Evolutionary conservation across 1,284 basidiomycete genomes (phyloP), one percentile per base, ranked within the genome.

Genomic region (Amylostereum areolatum): DNA sequence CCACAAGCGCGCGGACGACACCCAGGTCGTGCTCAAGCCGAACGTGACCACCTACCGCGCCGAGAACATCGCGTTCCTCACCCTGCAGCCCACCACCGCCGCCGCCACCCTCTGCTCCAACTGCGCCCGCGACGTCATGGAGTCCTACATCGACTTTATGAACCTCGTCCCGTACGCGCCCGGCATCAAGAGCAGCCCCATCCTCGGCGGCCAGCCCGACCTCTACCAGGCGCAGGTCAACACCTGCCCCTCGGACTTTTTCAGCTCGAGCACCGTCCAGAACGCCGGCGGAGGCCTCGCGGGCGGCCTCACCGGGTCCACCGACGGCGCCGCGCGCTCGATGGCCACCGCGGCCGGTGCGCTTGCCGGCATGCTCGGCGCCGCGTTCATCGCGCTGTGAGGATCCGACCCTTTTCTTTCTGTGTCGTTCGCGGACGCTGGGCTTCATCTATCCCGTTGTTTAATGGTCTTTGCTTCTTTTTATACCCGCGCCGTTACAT

Each of bases 21-120:
- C 7, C 7, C 52, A 63, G 48, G 50, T 66, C 33, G 66, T 67
- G 35, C 57, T 78, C 40, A 59, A 71, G 18, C 88, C 89, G 54
- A 89, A 93, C 72, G 67, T 75, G 36, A 78, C 79, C 9, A 83
- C 82, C 12, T 92, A 80, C 74, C 60, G 68, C 52, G 49, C 61
- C 34, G 75, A 75, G 65, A 87, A 88, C 72, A 67, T 95, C 47
- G 72, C 81, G 37, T 95, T 92, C 86, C 71, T 96, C 57, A 83
- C 88, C 82, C 77, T 89, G 60, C 65, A 74, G 48, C 70, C 84
- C 41, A 56, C 62, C 55, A 71, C 80, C 63, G 35, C 74, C 44
- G 66, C 72, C 32, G 60, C 66, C 37, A 50, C 69, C 35, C 82
- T 95, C 49, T 97, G 93, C 81, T 84, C 78, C 2, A 60, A 83